Conservation (phyloP, 1,139 yeast species). For the Suhomyces bolitotheri region DNA sequence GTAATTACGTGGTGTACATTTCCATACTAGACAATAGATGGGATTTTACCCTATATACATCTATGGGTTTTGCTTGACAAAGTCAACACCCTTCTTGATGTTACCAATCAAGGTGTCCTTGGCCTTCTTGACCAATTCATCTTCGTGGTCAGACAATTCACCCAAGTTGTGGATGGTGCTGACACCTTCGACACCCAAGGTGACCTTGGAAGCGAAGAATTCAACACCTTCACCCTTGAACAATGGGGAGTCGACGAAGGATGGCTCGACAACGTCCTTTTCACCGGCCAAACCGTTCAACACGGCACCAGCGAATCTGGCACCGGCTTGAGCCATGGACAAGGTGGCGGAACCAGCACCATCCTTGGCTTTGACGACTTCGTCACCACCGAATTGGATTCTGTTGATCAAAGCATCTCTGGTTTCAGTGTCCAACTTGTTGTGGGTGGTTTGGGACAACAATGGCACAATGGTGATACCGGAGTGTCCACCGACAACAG, state of each 20-base stretch:
- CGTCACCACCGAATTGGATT: constrained; percentile 97
- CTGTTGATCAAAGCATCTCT: constrained; percentile 76
- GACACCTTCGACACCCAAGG: constrained; percentile 59
- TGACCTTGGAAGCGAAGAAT: constrained; percentile 67
- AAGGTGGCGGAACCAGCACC: constrained; percentile 95
- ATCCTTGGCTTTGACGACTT: constrained; percentile 92
- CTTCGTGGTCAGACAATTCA: constrained; percentile 56
- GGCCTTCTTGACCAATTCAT: constrained; percentile 54
- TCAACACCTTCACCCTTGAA: constrained; percentile 48
- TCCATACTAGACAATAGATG: no score
- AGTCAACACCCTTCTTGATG: constrained; percentile 60
- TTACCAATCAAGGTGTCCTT: constrained; percentile 56
- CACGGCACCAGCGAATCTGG: constrained; percentile 66
- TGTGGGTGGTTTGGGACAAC: constrained; percentile 65
- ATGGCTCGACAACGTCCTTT: constrained; percentile 49
- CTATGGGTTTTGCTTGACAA: constrained; percentile 54
- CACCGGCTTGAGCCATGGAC: constrained; percentile 97
- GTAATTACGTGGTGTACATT: no score
- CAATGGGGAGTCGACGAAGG: constrained; percentile 48
- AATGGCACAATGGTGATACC: constrained; percentile 94
- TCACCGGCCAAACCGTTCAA: constrained; percentile 58
- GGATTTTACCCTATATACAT: constrained; percentile 10
- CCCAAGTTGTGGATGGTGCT: constrained; percentile 55
- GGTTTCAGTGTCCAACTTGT: constrained; percentile 49
- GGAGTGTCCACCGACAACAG: constrained; percentile 96